These are phyloP conservation scores for Metarhizium sp. DNA, from an alignment of 2,329 filamentous ascomycete species.

Conservation along the genomic window DNA sequence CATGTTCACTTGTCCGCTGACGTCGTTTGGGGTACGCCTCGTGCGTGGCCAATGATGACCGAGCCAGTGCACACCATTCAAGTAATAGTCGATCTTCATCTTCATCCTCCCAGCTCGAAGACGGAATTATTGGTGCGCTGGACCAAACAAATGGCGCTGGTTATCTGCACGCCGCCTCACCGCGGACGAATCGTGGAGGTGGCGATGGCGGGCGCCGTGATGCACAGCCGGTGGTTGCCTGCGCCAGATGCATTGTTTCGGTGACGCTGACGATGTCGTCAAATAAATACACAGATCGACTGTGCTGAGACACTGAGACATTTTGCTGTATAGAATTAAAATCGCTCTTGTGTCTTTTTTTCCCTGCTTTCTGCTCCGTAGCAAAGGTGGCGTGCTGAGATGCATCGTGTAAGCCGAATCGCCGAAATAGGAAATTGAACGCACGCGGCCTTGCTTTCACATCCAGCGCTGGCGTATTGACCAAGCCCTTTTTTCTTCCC, in stretches of 20 bases:
- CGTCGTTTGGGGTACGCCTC: too few species aligned
- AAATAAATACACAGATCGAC: too few species aligned
- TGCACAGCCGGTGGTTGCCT: not conserved
- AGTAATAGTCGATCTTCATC: not conserved
- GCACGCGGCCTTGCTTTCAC: too few species aligned
- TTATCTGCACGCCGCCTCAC: constrained; percentile 4
- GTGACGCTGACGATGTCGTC: too few species aligned
- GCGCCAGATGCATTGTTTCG: not conserved
- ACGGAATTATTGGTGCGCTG: not conserved
- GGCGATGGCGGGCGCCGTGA: not conserved
- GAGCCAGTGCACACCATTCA: not conserved
- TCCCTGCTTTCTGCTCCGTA: not conserved
- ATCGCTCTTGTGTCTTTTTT: too few species aligned
- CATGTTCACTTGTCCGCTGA: too few species aligned
- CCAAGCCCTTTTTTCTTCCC: too few species aligned
- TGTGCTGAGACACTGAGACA: too few species aligned
- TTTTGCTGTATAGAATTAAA: too few species aligned
- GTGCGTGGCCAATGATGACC: not conserved
- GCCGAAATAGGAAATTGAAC: not conserved
- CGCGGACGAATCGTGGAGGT: too few species aligned
- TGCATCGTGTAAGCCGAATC: not conserved
- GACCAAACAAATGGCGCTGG: not conserved
- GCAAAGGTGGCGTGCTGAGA: not conserved
- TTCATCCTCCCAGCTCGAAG: not conserved
- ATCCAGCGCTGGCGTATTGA: too few species aligned